These are phyloP conservation scores for Platismatia glauca DNA, from an alignment of 495 filamentous ascomycete genomes.

Conservation along the genomic window DNA sequence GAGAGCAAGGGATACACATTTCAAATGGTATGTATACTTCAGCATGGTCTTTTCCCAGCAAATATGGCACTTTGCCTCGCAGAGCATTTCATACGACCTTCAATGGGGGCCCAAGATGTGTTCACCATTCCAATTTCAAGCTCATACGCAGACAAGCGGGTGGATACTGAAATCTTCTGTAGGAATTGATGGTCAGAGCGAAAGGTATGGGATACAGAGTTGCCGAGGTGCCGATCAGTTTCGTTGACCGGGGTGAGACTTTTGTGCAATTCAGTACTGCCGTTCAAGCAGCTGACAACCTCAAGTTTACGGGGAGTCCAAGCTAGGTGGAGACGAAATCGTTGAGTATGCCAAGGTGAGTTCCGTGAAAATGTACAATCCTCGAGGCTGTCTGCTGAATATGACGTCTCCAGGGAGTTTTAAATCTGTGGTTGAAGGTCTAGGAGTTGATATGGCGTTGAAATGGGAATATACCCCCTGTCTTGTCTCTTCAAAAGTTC, in stretches of 20 bases:
- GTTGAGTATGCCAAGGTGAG: constrained; percentile 80
- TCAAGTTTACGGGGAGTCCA: constrained; percentile 83
- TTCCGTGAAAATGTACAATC: neutral
- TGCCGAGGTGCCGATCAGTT: constrained; percentile 87
- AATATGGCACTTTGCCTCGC: neutral
- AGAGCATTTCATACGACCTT: neutral
- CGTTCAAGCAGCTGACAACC: neutral
- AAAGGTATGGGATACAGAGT: constrained; percentile 88
- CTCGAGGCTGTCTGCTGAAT: neutral
- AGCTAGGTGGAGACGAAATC: constrained; percentile 91
- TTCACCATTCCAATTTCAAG: neutral
- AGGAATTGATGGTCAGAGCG: constrained; percentile 82
- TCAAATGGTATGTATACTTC: constrained; percentile 57
- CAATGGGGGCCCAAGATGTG: neutral
- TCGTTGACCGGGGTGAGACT: constrained; percentile 63
- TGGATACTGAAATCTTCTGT: neutral
- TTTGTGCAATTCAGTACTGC: too few relatives aligned
- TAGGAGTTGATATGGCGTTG: constrained; percentile 25
- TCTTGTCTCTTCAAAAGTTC: neutral
- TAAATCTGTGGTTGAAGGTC: constrained; percentile 83
- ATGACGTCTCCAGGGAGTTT: constrained; percentile 46
- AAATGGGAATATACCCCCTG: constrained; percentile 10
- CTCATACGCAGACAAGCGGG: neutral
- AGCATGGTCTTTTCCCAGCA: neutral
- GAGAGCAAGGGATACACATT: constrained; percentile 95